Evolutionary conservation across 2,329 filamentous ascomycete species (phyloP), one percentile per base, ranked within the genome.

Genomic region (Fusarium tuaranense): DNA sequence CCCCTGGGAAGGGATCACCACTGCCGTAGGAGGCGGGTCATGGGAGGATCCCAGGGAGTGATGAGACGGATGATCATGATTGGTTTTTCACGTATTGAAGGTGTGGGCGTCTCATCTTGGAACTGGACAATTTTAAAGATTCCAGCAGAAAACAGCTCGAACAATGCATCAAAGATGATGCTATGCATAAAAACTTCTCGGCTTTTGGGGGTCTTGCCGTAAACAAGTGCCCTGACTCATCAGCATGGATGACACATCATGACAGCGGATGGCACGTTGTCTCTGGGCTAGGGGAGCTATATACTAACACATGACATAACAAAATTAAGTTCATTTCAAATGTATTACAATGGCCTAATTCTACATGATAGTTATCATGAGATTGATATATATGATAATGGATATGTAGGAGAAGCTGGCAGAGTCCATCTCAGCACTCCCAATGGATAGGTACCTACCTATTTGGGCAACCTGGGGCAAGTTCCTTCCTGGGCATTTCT

Each of bases 1-100:
- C 86, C 38, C 86, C 86, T 38, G 86, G 86, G 20, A 87, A 85
- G 71, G 85, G 83, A 59, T 84, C 84, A 27, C 83, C 84, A 30
- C 65, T 84, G 38, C 80, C 77, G 34, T 79, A 78, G 71, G 57
- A 64, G 58, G 25, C n/a, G 38, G 44, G 61, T 48, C 18, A 46
- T 62, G 57, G 32, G 20, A 68, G 41, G 18, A 41, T 65, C 14
- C 38, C 30, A 46, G 53, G n/a, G 14, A 36, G 30, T 22, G 32
- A 36, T 10, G 55, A 58, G 10, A 27, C 18, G 18, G 38, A 44
- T 27, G 62, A 25, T 12, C 38, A 51, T 41, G 67, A 70, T 10
- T 48, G 44, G 36, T 25, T 70, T 22, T 38, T 63, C 22, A n/a
- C 30, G 16, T 48, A 61, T 41, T 57, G 44, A 46, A 32, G 16